phyloP scores from a whole-genome alignment of 176 grass and related monocot species.

The Oryza nivara region DNA sequence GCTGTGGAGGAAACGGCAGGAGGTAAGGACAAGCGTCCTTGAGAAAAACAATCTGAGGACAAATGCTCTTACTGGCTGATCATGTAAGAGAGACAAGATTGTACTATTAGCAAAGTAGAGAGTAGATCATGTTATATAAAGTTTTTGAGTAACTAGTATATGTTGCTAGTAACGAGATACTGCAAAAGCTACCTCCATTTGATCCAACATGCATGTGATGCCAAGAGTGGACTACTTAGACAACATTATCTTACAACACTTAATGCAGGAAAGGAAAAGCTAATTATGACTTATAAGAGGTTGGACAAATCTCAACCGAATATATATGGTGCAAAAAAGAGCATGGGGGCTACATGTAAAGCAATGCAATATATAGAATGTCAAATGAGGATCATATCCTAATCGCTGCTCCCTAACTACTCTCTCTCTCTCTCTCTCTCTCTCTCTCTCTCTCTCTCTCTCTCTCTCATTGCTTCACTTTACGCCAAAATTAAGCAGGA shows the following conservation, averaged over 20 bases:
- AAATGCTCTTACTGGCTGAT: not conserved
- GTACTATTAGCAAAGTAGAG: not conserved
- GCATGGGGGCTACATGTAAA: not conserved
- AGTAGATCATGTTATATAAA: not conserved
- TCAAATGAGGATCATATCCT: constrained; percentile 36
- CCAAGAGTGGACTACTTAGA: not conserved
- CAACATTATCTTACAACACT: not conserved
- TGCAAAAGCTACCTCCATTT: not conserved
- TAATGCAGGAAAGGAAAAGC: constrained; percentile 5
- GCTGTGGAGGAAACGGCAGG: not conserved
- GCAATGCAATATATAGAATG: constrained; percentile 5
- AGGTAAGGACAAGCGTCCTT: not conserved
- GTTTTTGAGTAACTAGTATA: not conserved
- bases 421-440: not conserved
- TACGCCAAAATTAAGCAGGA: not conserved
- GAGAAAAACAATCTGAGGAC: not conserved
- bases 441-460: not conserved
- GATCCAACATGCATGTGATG: constrained; percentile 34
- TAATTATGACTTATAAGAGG: not conserved
- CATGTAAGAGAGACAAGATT: not conserved
- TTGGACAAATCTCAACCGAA: constrained; percentile 19
- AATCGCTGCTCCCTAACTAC: constrained; percentile 36
- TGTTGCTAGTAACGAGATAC: not conserved
- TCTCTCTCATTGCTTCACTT: not conserved
- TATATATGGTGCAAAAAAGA: constrained; percentile 12